Base-by-base conservation (phyloP, 2,329 filamentous ascomycete species). In the Furcasterigmium furcatum region DNA sequence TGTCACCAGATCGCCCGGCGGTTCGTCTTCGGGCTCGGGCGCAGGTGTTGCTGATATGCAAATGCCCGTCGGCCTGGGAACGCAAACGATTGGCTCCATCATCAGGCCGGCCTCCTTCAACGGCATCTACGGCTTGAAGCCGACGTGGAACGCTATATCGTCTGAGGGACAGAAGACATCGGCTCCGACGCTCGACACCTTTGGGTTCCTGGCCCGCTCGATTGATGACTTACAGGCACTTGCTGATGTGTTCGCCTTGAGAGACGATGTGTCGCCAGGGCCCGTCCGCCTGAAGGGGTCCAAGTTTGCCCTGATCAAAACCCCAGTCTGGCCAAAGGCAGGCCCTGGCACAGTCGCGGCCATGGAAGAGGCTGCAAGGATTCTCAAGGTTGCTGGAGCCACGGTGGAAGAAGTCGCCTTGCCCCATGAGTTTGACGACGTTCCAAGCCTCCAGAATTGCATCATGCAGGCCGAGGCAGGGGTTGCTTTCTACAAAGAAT, bases 41-140 rank as follows among this genome's bases (percentile, higher is more conserved):
- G 82, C 83, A 0, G 82, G 80, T 1, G 82, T 87, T 0, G 82
- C 68, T 8, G 84, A 87, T 48, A 74, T 76, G 43, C 83, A 87
- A 48, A 74, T 74, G 0, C 79, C 82, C 0, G 54, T 87, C 8
- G 73, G 67, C 0, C 63, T 87, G 0, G 84, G 82, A 0, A 84
- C 82, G 0, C 84, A 87, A 55, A 88, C 83, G 0, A 78, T 76
- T 2, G 84, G 84, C 0, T 82, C 77, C 47, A 78, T 71, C 1
- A 77, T 87, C 35, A 73, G 82, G 0, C 84, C 84, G 0, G 83
- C 69, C 0, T 80, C 80, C 0, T 76, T 45, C 43, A 45, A 36
- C 20, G 43, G 43, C 8, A 25, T 45, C 3, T 87, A 80, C 45
- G 81, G 71, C 0, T 67, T 85, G 46, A 87, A 86, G 57, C 82